Base-by-base conservation (phyloP, 495 filamentous ascomycete genomes). In the Extremus antarcticus region DNA sequence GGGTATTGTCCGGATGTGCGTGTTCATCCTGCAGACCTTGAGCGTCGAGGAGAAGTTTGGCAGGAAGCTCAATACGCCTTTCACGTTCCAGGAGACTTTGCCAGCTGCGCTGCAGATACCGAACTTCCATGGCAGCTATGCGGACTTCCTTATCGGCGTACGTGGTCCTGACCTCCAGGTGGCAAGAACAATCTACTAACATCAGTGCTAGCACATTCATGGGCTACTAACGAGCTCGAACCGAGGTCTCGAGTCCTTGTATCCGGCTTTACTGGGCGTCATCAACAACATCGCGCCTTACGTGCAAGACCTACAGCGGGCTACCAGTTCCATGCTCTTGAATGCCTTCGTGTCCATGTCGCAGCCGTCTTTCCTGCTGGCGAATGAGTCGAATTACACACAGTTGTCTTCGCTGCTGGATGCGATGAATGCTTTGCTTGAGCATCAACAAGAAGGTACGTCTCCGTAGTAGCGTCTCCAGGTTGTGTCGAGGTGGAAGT, bases 261-360 rank as follows among this genome's bases (percentile, higher is more conserved):
- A 99, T 66, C 90, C 94, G 10, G 89, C 94, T 4, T 76, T 97
- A 10, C 73, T 99, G 45, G 88, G 91, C 0, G 87, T 96, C 46
- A 83, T 97, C 61, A 92, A 90, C 69, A 99, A 99, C 64, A 79
- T 95, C 39, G 83, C 89, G 8, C 80, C 92, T 10, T 86, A 94
- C 65, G 71, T 94, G 8, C 81, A 94, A 57, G 78, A 83, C 17
- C 70, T 96, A 32, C 86, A 84, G 25, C 73, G 79, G n/a, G 74
- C 79, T 7, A 79, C 89, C 11, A 86, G 87, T 63, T 80, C 82
- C 21, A 96, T 88, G 70, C 70, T 96, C 45, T 73, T 96, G 45
- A 88, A 97, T 58, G 74, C 97, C 8, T 97, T 91, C 69, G 82
- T 84, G 17, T 92, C 86, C 1, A 95, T 97, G 88, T 95, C 92